These are phyloP conservation scores for Flagelloscypha sp. DNA, from an alignment of 768 basidiomycete genomes.

Conservation along the genomic window DNA sequence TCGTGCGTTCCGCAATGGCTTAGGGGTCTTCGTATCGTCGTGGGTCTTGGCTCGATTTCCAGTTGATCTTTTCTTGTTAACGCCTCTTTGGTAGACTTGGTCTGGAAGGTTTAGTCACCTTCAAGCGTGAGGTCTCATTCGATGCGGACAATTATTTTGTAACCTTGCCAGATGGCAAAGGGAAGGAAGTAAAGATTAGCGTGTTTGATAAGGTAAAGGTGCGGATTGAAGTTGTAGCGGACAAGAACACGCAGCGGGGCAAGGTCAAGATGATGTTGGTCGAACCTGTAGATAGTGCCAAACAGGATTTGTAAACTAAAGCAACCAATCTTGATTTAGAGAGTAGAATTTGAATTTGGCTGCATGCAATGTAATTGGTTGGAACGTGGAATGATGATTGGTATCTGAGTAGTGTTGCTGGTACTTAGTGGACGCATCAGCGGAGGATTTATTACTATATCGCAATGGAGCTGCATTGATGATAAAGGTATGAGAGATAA, in stretches of 20 bases:
- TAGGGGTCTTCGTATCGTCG: conserved; percentile 95
- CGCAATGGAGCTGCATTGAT: no score
- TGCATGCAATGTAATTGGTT: no score
- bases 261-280: conserved; percentile 79
- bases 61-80: conserved; percentile 1
- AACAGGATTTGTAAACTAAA: no score
- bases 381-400: no score
- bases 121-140: conserved; percentile 79
- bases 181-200: conserved; percentile 51
- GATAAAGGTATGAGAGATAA: no score
- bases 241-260: conserved; percentile 86
- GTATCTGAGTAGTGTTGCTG: no score
- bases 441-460: no score
- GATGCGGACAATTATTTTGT: conserved; percentile 89
- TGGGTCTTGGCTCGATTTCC: conserved; percentile 31
- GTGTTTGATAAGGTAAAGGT: conserved; percentile 94
- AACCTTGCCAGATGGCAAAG: conserved; percentile 43
- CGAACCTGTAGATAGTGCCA: conserved; percentile 59
- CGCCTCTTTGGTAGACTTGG: conserved; percentile 55
- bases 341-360: no score
- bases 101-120: conserved; percentile 88
- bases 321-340: no score
- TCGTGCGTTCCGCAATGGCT: conserved; percentile 85
- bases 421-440: no score
- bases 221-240: conserved; percentile 89